phyloP scores from a whole-genome alignment of 306 rosid species.

The Cicer chorassanicum region DNA sequence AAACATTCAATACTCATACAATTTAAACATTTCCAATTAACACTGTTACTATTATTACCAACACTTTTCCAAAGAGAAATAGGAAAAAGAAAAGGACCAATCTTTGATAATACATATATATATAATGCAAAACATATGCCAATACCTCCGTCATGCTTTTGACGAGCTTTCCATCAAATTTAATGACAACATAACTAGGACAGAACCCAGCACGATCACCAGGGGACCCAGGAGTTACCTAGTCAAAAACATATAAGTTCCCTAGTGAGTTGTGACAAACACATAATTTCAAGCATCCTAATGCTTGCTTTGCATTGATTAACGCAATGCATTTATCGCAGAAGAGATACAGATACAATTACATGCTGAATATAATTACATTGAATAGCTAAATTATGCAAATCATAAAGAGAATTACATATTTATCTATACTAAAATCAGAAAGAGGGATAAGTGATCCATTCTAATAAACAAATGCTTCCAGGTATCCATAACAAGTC shows the following conservation, averaged over 20 bases:
- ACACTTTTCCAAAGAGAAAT: no score
- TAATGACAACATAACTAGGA: conserved; percentile 80
- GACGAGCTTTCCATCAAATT: conserved; percentile 82
- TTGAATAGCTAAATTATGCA: background rate
- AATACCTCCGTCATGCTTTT: conserved; percentile 73
- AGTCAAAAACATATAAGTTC: conserved; percentile 35
- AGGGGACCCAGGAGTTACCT: conserved; percentile 93
- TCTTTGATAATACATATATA: no score
- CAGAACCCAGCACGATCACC: conserved; percentile 79
- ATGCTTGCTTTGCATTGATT: background rate
- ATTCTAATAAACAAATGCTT: background rate
- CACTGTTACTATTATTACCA: no score
- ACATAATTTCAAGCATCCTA: background rate
- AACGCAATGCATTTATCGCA: conserved; percentile 2
- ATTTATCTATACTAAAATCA: conserved; percentile 4
- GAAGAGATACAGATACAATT: background rate
- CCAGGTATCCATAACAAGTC: background rate
- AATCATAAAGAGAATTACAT: background rate
- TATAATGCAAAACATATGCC: conserved; percentile 5
- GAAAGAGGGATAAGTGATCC: background rate
- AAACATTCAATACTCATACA: no score
- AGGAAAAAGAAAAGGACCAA: no score
- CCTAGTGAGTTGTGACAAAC: conserved; percentile 17
- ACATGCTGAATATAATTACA: background rate
- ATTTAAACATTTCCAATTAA: no score